Evolutionary conservation across 768 basidiomycete species (phyloP), one percentile per base, ranked within the genome.

Genomic region (Mycena maculata): DNA sequence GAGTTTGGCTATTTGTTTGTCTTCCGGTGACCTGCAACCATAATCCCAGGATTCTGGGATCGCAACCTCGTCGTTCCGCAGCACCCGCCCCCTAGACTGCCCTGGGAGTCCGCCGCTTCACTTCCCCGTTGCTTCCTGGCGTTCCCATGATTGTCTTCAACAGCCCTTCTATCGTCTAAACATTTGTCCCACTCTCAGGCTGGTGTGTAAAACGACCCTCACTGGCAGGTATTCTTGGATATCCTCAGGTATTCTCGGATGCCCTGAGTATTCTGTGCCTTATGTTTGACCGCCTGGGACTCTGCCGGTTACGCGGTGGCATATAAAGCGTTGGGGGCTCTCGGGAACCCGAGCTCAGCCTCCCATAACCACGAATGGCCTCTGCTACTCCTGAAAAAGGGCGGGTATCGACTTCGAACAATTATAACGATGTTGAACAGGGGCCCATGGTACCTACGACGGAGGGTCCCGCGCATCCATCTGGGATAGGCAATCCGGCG

Each of bases 401-500:
- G 18, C 39, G 13, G 12, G 49, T 45, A 20, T 58, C 63, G 6
- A 55, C 42, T 10, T 57, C 61, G 12, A 49, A 63, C 28, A 41
- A 33, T 28, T 27, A 42, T 16, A 58, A 50, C 55, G 54, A 58
- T 52, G 8, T 15, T 15, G 64, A 65, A 28, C 56, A 39, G 27
- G 50, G 56, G 3, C 11, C 3, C 15, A 27, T 45, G 16, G 15
- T 59, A 11, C 20, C 33, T 12, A 59, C 64, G 2, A 5, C 22
- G 3, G 64, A 65, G 18, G 64, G 64, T 10, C 64, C 50, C 1
- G 64, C 58, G 12, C 64, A 60, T 13, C 23, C 11, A 20, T 65
- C 64, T 4, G 52, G 64, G 42, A 60, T 65, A 65, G 27, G 33
- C 20, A 60, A 60, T 16, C 57, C 64, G n/a, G 64, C 31, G 20